Base-by-base conservation (phyloP, 1,139 yeast genomes). In the Debaryomyces udenii region DNA sequence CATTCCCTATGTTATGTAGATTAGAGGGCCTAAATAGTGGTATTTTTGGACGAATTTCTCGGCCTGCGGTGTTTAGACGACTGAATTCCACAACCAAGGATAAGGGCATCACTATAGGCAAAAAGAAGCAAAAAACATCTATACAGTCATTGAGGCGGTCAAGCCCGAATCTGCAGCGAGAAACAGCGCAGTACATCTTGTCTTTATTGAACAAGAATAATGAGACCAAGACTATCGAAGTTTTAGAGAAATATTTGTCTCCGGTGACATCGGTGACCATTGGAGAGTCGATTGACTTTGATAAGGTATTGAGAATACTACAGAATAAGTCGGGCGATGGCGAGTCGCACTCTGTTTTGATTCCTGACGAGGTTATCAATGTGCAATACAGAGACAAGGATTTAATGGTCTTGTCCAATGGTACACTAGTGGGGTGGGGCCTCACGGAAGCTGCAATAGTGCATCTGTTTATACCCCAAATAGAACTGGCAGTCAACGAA, bases 341-440 rank as follows among this genome's bases (percentile, higher is more conserved):
- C 9, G 51, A 61, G 41, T 73, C 78, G 27, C 55, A 66, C 50
- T 50, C 65, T 32, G 59, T 66, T 53, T 45, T 86, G n/a, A 79
- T 88, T 2, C 86, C 90, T 0, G 83, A 82, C 28, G 95, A 87
- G 55, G 89, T 87, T 20, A 70, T 86, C 1, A 70, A 70, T 44
- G 59, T 74, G 4, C 53, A 56, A 18, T 62, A 61, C 40, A 49
- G 45, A 3, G 45, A 38, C 6, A 45, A 57, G 35, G 90, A 84
- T 49, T 67, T 86, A 1, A 73, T 87, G 64, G 67, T 88, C 1
- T 62, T 88, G 39, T 74, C 81, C 3, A 82, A 83, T 49, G 96
- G 96, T 2, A 78, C 93, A 0, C 62, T 88, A 4, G 88, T 88
- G 9, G 88, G 89, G 0, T 90, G 96, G 96, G 89, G 88, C 9